A percentile compares a stretch with the other conserved stretches of the same genome.
These are phyloP conservation scores for Cephalotrichum gorgonifer DNA, from an alignment of 2,329 filamentous ascomycete species.

Conservation along the genomic window DNA sequence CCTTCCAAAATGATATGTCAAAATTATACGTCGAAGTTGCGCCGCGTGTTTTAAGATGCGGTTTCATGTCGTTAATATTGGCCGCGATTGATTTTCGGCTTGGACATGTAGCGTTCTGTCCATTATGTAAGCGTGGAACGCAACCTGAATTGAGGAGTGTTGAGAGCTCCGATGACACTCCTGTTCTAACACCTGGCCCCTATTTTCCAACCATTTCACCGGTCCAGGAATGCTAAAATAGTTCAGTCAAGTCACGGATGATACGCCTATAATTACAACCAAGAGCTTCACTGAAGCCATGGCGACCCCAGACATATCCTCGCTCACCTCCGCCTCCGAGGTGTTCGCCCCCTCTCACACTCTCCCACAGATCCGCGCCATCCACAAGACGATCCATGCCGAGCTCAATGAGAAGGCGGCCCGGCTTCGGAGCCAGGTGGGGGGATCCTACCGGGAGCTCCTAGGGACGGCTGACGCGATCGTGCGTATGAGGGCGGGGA, in stretches of 20 bases:
- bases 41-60: too few relatives aligned
- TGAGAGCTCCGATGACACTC: too few relatives aligned
- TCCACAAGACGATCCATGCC: constrained; percentile 49
- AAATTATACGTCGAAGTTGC: too few relatives aligned
- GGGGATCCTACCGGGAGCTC: constrained; percentile 71
- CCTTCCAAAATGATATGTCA: too few relatives aligned
- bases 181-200: too few relatives aligned
- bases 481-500: constrained; percentile 74
- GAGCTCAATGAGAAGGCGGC: constrained; percentile 52
- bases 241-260: background rate
- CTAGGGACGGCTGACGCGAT: constrained; percentile 92
- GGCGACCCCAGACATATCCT: constrained; percentile 9
- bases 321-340: constrained; percentile 37
- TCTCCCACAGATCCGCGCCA: constrained; percentile 52
- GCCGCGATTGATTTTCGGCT: too few relatives aligned
- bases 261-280: background rate
- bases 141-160: too few relatives aligned
- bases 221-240: too few relatives aligned
- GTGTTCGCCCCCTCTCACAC: constrained; percentile 47
- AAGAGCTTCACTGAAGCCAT: background rate
- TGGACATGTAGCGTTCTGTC: too few relatives aligned
- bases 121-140: too few relatives aligned
- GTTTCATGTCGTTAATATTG: too few relatives aligned
- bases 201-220: too few relatives aligned
- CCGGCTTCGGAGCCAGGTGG: constrained; percentile 53